Base-by-base conservation (phyloP, 306 rosid species). In the Hippophae tibetana region DNA sequence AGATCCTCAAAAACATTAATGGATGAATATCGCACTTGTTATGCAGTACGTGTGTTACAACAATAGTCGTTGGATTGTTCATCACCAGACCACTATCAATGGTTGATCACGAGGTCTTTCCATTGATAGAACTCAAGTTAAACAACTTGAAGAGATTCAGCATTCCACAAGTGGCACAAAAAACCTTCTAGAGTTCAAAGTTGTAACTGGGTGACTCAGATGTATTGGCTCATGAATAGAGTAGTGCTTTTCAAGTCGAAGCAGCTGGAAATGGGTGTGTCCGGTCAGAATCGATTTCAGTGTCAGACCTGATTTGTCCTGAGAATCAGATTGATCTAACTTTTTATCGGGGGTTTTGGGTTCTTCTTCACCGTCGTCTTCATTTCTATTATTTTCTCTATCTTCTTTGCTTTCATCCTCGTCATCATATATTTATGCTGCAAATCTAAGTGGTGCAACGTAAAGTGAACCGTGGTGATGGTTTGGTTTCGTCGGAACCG, bases 31-130 rank as follows among this genome's bases (percentile, higher is more conserved):
- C 93, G 8, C 95, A 96, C 72, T 88, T 87, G 81, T 88, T 92
- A 70, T 88, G 90, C 23, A 92, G 88, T 42, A 80, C 96, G 75
- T 92, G 99, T 13, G 95, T 92, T 7, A 92, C 95, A 0, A 95
- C 93, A 1, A 96, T 96, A 1, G 95, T 86, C n/a, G 96, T 78
- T 0, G 99, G 96, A 52, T 92, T 92, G 77, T 92, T 92, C 96
- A 92, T 92, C 6, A 92, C 99, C 8, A 92, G 72, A 4, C 99
- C 96, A 6, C 96, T 96, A 82, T 88, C 95, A 0, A 92, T 73
- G 73, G 95, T 95, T 18, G 79, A 60, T 82, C 96, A 92, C 5
- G 86, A 68, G 1, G 93, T 92, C 56, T 83, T 92, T 0, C 89
- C 90, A 70, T 92, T 93, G 7, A 80, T 74, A 47, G 96, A 92